Conservation (phyloP, 192 early-diverging fungal species). For the Rhizoclosmatium globosum region DNA sequence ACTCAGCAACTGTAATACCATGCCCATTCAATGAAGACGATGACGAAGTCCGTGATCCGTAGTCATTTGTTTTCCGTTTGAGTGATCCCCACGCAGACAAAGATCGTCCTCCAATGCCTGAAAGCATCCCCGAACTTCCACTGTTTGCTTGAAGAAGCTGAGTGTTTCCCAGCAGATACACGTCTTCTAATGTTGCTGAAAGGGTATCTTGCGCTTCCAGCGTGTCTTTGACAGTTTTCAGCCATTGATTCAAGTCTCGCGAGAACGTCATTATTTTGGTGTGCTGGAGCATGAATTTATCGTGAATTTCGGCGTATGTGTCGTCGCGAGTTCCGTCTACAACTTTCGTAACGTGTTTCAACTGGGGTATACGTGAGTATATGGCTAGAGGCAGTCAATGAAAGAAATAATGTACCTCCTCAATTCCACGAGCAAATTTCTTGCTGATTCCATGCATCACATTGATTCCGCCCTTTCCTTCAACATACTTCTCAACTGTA, state of each 20-base stretch:
- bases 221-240: slow-evolving; percentile 40
- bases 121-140: not conserved
- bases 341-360: slow-evolving; percentile 73
- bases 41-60: slow-evolving; percentile 1
- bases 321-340: slow-evolving; percentile 50
- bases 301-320: slow-evolving; percentile 25
- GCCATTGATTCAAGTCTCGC: slow-evolving; percentile 39
- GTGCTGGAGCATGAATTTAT: slow-evolving; percentile 33
- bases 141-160: not conserved
- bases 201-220: slow-evolving; percentile 64
- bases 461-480: slow-evolving; percentile 72
- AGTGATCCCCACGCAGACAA: slow-evolving; percentile 1
- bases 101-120: slow-evolving; percentile 9
- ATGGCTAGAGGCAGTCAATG: not conserved
- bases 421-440: slow-evolving; percentile 33
- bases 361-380: slow-evolving; percentile 30
- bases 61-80: slow-evolving; percentile 11
- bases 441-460: slow-evolving; percentile 79
- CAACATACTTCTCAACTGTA: slow-evolving; percentile 84
- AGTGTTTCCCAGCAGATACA: slow-evolving; percentile 51
- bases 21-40: not conserved
- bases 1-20: slow-evolving; percentile 17
- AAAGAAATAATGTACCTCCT: slow-evolving; percentile 21
- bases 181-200: slow-evolving; percentile 62
- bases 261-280: slow-evolving; percentile 16